Evolutionary conservation across 148 eudicot genomes (phyloP), one percentile per base, ranked within the genome.

Genomic region (Amaranthus palmeri): DNA sequence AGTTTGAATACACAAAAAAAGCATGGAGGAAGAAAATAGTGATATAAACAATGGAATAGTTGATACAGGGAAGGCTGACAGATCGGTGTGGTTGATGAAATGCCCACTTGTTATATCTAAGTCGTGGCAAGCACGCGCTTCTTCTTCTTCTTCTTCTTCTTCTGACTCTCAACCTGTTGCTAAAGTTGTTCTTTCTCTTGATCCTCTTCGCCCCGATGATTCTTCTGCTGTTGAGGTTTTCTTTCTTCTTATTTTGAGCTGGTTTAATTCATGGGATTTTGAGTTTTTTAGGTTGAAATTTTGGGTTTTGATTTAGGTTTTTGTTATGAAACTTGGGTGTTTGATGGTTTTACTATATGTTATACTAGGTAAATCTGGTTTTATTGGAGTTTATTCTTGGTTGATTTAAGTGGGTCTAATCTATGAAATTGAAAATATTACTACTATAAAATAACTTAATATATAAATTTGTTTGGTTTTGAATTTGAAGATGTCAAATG

Each of bases 31-130:
- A 52, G 89, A 88, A 9, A 81, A 87, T 15, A 75, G 67, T 3
- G 80, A 69, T n/a, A 66, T 53, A 18, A 70, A 70, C 67, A 71
- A 63, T 61, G 78, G 58, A 40, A 65, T 46, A 48, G 71, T 92
- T 17, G 98, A 92, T 48, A 79, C 90, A 0, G 74, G 36, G 4
- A 88, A 81, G 70, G 79, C 93, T 3, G 98, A 91, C 8, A 78
- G 85, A 79, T 80, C 90, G 57, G 92, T 91, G 40, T 93, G 98
- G 98, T 82, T 93, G 6, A 93, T 91, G 97, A 93, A 93, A 79
- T 88, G 96, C 68, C 98, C 98, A 4, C 85, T 78, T 2, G 80
- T 85, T 6, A 83, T 89, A 51, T 80, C 97, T 11, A 91, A 91
- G 78, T 86, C 96, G 3, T 93, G 97, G 98, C 83, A 88, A 42